Conservation (phyloP, 306 rosid genomes). For the Albizia julibrissin region DNA sequence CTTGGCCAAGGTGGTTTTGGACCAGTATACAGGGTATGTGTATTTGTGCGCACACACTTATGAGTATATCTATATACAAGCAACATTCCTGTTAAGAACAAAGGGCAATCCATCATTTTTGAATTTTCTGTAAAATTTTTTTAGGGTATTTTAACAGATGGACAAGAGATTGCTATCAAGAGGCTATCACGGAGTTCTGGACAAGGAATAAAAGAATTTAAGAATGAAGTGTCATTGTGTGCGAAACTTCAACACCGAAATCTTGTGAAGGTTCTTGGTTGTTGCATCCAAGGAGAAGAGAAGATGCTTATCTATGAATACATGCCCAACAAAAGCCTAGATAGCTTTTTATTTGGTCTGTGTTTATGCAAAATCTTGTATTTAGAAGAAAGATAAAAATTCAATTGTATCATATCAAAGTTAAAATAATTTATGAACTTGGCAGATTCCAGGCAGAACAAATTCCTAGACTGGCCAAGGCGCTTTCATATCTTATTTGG, state of each 20-base stretch:
- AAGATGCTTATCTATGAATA: conserved; percentile 36
- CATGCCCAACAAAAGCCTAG: conserved; percentile 44
- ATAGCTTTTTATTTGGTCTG: conserved; percentile 42
- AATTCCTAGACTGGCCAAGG: conserved; percentile 28
- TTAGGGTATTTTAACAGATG: conserved; percentile 43
- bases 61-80: neutral
- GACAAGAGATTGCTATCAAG: conserved; percentile 49
- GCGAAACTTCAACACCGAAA: conserved; percentile 54
- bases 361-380: neutral
- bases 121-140: neutral
- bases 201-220: conserved; percentile 45
- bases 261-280: conserved; percentile 52
- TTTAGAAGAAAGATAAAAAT: neutral
- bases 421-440: neutral
- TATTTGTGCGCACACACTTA: neutral
- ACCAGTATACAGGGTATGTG: conserved; percentile 42
- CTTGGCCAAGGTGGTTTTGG: conserved; percentile 59
- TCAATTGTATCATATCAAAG: neutral
- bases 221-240: conserved; percentile 46
- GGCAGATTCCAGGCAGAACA: conserved; percentile 17
- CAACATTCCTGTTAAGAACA: neutral
- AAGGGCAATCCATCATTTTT: neutral
- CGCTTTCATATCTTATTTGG: conserved; percentile 37
- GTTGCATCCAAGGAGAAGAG: conserved; percentile 39
- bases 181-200: conserved; percentile 39